Evolutionary conservation across 2,329 filamentous ascomycete species (phyloP), one percentile per base, ranked within the genome.

Genomic region (Exutisphaerella laricina): DNA sequence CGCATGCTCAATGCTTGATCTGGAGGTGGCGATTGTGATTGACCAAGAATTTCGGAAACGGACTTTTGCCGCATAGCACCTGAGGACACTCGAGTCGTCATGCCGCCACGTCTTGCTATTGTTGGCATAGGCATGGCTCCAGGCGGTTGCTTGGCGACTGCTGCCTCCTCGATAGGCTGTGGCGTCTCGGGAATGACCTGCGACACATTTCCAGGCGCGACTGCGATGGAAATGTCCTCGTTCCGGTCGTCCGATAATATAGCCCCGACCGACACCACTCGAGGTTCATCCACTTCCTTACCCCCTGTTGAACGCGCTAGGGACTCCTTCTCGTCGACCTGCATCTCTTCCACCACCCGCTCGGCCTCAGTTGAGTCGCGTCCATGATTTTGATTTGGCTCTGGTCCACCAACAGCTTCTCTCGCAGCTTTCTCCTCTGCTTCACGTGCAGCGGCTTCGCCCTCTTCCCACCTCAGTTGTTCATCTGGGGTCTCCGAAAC

Each of bases 21-120:
- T n/a, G 40, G 28, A 13, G 43, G 42, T 6, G 47, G 53, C 5
- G 46, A 49, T 10, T 77, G 71, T 13, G 71, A 73, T 46, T 79
- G 79, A 39, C 78, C 80, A 4, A 86, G 69, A 30, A 86, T 84
- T 60, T 87, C 84, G 13, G 79, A 82, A 4, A 85, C 80, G 4
- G 82, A 85, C 58, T 85, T 87, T 39, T 83, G 79, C 48, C 78
- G 73, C 54, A 86, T 79, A 2, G 80, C 78, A 30, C 82, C 83
- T 7, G 84, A 85, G 3, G 80, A 79, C 16, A 85, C 79, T 53
- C 82, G 69, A 1, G 82, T 86, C 8, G 80, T 82, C 67, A 83
- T 83, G 21, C 80, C 39, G 23, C 39, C 38, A 8, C 42, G 73
- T 53, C 45, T 49, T n/a, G 43, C 39, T 17, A 46, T 23, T 26